Conservation (phyloP, 495 filamentous ascomycete genomes). For the Xanthoparmelia taractica region DNA sequence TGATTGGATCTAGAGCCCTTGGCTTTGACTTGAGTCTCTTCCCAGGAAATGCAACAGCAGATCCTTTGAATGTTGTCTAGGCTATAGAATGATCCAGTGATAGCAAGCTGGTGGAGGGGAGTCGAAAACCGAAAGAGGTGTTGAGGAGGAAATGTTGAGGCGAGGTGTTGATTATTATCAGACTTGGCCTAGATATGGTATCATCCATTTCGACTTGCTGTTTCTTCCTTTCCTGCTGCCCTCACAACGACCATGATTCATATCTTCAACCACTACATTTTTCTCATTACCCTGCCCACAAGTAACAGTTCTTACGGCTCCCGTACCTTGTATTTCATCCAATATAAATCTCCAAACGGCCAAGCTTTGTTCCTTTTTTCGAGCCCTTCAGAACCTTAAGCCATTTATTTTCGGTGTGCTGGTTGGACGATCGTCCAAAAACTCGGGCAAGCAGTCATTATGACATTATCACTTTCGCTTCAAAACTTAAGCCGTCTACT, state of each 20-base stretch:
- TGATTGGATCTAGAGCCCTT: background rate
- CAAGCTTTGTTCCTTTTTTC: background rate
- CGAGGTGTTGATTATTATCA: background rate
- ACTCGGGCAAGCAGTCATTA: background rate
- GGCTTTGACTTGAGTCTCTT: background rate
- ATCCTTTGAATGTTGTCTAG: background rate
- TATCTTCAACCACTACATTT: background rate
- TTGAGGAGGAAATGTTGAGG: background rate
- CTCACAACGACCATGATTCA: background rate
- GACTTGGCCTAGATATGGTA: background rate
- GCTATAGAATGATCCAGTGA: background rate
- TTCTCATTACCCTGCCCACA: background rate
- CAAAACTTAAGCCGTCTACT: background rate
- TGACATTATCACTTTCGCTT: background rate
- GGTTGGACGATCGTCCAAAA: background rate
- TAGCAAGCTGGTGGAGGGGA: background rate
- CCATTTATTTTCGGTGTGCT: background rate
- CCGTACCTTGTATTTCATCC: background rate
- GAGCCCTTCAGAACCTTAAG: background rate
- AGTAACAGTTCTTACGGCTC: background rate
- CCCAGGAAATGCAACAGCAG: background rate
- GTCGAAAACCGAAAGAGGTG: background rate
- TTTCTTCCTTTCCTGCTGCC: background rate
- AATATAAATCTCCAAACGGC: background rate
- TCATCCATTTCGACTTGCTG: background rate